Percentiles rank a stretch among this genome's conserved stretches.
These are phyloP conservation scores for Lindgomyces ingoldianus DNA, from an alignment of 495 filamentous ascomycete species.

Conservation along the genomic window DNA sequence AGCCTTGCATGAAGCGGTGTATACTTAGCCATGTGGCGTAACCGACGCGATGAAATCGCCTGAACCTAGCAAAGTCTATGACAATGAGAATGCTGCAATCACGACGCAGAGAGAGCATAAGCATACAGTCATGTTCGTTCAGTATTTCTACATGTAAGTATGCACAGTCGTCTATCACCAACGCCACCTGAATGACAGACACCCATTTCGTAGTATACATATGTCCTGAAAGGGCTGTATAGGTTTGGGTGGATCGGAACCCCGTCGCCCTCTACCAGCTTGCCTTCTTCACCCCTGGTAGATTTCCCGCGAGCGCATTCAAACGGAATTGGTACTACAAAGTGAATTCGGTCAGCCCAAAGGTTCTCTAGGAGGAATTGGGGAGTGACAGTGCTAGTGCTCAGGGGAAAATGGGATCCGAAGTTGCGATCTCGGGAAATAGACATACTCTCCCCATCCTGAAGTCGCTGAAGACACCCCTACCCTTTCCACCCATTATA, in stretches of 20 bases:
- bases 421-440: no score
- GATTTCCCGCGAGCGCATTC: constrained; percentile 80
- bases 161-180: background rate
- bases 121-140: no score
- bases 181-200: constrained; percentile 28
- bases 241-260: background rate
- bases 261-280: constrained; percentile 66
- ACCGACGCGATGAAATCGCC: background rate
- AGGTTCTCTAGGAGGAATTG: background rate
- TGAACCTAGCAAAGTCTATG: no score
- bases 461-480: constrained; percentile 87
- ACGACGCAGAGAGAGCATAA: no score
- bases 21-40: background rate
- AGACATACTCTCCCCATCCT: constrained; percentile 77
- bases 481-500: constrained; percentile 79
- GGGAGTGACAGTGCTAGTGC: background rate
- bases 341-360: constrained; percentile 5
- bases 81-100: no score
- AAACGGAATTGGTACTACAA: constrained; percentile 85
- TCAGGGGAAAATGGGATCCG: no score
- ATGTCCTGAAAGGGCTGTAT: background rate
- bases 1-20: background rate
- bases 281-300: constrained; percentile 94
- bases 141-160: constrained; percentile 10
- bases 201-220: constrained; percentile 13